A percentile compares a stretch with the other conserved stretches of the same genome.
These are phyloP conservation scores for Lactarius vividus DNA, from an alignment of 768 basidiomycete genomes.

Conservation along the genomic window DNA sequence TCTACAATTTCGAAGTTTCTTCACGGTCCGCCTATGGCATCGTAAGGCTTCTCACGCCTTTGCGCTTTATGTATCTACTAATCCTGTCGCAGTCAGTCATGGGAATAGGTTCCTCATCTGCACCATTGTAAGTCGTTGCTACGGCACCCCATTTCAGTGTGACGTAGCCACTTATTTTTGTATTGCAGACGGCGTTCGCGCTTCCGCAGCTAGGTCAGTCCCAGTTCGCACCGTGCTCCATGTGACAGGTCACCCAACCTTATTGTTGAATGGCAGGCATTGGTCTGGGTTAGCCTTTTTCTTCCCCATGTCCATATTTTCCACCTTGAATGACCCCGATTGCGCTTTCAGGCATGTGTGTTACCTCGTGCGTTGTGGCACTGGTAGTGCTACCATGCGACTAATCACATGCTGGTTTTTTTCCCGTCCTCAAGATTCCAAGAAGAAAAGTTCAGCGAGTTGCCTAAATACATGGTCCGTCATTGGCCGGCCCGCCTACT, in stretches of 20 bases:
- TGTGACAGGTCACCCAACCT: not conserved
- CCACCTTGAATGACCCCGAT: not conserved
- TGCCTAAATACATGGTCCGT: conserved; percentile 1
- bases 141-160: not conserved
- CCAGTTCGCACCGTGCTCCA: not conserved
- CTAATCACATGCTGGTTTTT: not conserved
- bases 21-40: conserved; percentile 16
- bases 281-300: not conserved
- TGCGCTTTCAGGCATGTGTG: conserved; percentile 3
- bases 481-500: too few species aligned
- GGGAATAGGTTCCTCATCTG: conserved; percentile 2
- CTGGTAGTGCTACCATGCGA: not conserved
- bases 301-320: not conserved
- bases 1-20: conserved; percentile 1
- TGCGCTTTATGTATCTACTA: not conserved
- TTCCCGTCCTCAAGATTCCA: not conserved
- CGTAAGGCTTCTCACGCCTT: not conserved
- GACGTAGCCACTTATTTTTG: not conserved
- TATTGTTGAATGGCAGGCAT: conserved; percentile 4
- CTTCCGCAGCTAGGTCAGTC: conserved; percentile 10
- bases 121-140: not conserved
- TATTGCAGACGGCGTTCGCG: conserved; percentile 3
- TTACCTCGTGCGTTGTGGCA: not conserved
- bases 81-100: not conserved
- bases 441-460: not conserved